These are phyloP conservation scores for Pythium rhizo-oryzae DNA, from an alignment of 352 stramenopile genomes.

Conservation along the genomic window DNA sequence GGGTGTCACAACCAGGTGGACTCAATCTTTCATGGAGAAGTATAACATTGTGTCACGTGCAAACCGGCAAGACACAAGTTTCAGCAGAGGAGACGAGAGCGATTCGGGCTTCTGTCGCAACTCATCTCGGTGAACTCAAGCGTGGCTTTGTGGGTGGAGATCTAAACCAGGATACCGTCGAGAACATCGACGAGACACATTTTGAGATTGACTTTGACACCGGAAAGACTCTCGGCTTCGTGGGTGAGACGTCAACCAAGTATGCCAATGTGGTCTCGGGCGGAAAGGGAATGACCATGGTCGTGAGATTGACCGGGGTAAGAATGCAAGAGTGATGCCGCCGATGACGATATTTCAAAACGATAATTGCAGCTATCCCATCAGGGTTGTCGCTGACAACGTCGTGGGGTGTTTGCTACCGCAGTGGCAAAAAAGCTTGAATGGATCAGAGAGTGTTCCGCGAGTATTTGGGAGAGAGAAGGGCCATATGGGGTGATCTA, in stretches of 20 bases:
- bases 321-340: conserved; percentile 19
- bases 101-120: conserved; percentile 23
- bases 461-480: conserved; percentile 28
- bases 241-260: conserved; percentile 29
- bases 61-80: conserved; percentile 22
- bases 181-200: conserved; percentile 40
- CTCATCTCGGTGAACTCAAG: conserved; percentile 27
- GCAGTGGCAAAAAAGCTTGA: conserved; percentile 31
- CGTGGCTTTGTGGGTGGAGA: conserved; percentile 22
- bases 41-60: conserved; percentile 19
- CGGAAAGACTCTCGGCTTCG: conserved; percentile 24
- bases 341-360: conserved; percentile 43
- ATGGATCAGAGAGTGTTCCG: conserved; percentile 31
- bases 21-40: conserved; percentile 24
- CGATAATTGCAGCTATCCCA: conserved; percentile 23
- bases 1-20: neutral
- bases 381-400: conserved; percentile 23
- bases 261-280: conserved; percentile 34
- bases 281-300: conserved; percentile 37
- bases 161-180: conserved; percentile 26
- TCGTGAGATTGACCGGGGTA: conserved; percentile 28
- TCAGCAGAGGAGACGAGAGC: neutral
- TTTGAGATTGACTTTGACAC: conserved; percentile 34
- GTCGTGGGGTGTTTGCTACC: conserved; percentile 28
- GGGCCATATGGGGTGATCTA: conserved; percentile 13